These are phyloP conservation scores for Acanthochlamys bracteata DNA, from an alignment of 106 monocot species.

Conservation along the genomic window DNA sequence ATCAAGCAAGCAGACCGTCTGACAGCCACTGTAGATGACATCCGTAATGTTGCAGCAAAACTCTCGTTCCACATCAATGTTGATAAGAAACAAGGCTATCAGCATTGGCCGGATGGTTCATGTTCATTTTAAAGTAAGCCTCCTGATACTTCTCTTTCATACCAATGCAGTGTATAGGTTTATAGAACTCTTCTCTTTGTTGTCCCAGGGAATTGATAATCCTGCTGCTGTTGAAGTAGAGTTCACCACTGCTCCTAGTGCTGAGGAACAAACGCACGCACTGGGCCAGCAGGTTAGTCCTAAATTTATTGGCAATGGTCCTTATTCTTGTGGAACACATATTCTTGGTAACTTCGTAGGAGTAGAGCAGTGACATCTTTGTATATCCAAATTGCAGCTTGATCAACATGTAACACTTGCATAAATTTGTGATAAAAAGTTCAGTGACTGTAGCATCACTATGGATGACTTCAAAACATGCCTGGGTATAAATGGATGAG, in stretches of 20 bases:
- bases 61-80: slow-evolving; percentile 34
- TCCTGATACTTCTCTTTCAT: background rate
- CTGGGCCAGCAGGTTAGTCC: slow-evolving; percentile 95
- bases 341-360: background rate
- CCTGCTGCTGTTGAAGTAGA: slow-evolving; percentile 60
- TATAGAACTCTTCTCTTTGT: background rate
- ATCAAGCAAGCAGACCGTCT: slow-evolving; percentile 91
- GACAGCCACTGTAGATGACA: slow-evolving; percentile 82
- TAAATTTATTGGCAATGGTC: background rate
- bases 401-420: background rate
- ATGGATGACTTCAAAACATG: too few species aligned
- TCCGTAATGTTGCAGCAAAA: slow-evolving; percentile 37
- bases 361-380: too few species aligned
- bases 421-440: background rate
- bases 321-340: background rate
- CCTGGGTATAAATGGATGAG: too few species aligned
- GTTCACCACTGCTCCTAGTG: slow-evolving; percentile 86
- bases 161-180: background rate
- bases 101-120: slow-evolving; percentile 98
- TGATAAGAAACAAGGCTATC: slow-evolving; percentile 48
- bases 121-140: slow-evolving; percentile 88
- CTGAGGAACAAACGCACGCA: slow-evolving; percentile 71
- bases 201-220: slow-evolving; percentile 51
- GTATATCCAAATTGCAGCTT: too few species aligned
- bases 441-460: too few species aligned